phyloP scores from a whole-genome alignment of 805 yeast genomes.

The Wickerhamomyces bovis region DNA sequence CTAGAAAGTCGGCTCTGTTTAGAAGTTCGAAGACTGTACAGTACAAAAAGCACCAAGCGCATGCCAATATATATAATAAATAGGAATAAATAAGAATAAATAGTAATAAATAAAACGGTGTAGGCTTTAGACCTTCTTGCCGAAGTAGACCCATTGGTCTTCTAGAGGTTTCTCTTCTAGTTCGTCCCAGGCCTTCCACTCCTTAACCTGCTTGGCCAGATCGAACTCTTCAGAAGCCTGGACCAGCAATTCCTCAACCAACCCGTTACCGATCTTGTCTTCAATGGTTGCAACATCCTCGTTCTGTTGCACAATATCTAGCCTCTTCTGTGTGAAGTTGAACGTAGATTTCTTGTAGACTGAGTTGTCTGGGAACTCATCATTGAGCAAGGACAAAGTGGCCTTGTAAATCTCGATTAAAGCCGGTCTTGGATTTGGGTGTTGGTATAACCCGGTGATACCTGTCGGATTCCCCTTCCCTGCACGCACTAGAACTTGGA shows the following conservation, averaged over 20 bases:
- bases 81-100: not conserved
- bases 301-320: slow-evolving; percentile 55
- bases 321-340: slow-evolving; percentile 63
- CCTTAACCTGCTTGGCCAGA: slow-evolving; percentile 60
- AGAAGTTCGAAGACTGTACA: no score
- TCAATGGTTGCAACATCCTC: slow-evolving; percentile 65
- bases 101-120: not conserved
- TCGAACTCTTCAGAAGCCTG: slow-evolving; percentile 80
- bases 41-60: no score
- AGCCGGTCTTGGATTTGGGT: slow-evolving; percentile 82
- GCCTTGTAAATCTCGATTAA: slow-evolving; percentile 63
- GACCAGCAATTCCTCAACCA: slow-evolving; percentile 74
- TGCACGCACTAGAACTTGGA: slow-evolving; percentile 51
- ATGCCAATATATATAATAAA: not conserved
- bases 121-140: slow-evolving; percentile 39
- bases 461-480: slow-evolving; percentile 73
- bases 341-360: slow-evolving; percentile 73
- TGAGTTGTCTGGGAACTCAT: slow-evolving; percentile 63
- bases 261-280: slow-evolving; percentile 69
- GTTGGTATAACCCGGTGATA: slow-evolving; percentile 68
- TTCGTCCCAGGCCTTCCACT: slow-evolving; percentile 73
- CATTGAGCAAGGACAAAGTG: slow-evolving; percentile 53
- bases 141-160: slow-evolving; percentile 82
- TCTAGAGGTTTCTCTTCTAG: slow-evolving; percentile 72
- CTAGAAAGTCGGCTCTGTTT: no score